Evolutionary conservation across 2,329 filamentous ascomycete species (phyloP).

Genomic region (Diplodia sapinea): DNA sequence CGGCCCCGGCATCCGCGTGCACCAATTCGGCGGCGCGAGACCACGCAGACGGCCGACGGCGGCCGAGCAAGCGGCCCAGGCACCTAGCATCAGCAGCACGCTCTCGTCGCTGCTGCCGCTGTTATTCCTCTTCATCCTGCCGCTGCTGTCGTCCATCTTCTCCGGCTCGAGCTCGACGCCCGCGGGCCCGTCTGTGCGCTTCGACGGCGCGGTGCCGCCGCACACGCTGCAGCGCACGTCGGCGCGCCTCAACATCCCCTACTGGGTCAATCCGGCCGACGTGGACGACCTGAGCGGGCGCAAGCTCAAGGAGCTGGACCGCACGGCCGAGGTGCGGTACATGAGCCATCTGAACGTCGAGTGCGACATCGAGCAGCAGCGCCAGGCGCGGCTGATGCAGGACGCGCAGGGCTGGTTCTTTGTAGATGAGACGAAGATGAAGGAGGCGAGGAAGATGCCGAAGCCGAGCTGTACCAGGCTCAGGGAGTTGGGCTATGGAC

Average conservation of each 20-base stretch:
- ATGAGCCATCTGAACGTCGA: conserved; percentile 69
- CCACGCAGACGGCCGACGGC: conserved; percentile 73
- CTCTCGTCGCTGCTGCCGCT: conserved; percentile 83
- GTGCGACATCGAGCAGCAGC: conserved; percentile 75
- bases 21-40: conserved; percentile 86
- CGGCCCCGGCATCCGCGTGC: conserved; percentile 87
- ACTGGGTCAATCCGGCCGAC: conserved; percentile 83
- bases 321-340: conserved; percentile 75
- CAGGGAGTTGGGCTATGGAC: conserved; percentile 20
- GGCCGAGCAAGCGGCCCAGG: conserved; percentile 61
- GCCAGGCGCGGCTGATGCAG: conserved; percentile 71
- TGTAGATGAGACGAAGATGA: conserved; percentile 79
- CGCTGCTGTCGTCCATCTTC: conserved; percentile 81
- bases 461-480: conserved; percentile 49
- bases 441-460: conserved; percentile 67
- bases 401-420: conserved; percentile 89
- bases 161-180: conserved; percentile 58
- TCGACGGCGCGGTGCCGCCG: conserved; percentile 72
- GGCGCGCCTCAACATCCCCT: conserved; percentile 73
- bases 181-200: conserved; percentile 73
- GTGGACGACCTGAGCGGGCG: conserved; percentile 71
- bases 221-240: conserved; percentile 77
- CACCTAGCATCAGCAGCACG: conserved; percentile 57
- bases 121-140: conserved; percentile 79
- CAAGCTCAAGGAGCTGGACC: conserved; percentile 77